These are phyloP conservation scores for Meyerozyma smithsonii DNA, from an alignment of 1,139 yeast genomes.

Conservation along the genomic window DNA sequence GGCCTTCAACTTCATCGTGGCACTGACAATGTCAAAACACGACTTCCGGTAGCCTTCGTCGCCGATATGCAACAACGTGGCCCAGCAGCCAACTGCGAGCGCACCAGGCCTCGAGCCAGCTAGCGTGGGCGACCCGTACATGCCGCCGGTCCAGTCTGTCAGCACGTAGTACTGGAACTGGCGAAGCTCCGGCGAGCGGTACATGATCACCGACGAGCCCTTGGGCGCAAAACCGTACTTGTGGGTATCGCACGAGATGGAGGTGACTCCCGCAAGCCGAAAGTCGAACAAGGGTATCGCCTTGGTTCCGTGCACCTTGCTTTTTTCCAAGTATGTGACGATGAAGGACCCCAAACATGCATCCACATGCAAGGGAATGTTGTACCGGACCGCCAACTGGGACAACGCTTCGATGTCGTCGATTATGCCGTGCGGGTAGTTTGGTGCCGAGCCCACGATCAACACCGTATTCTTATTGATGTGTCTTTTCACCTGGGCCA, in stretches of 20 bases:
- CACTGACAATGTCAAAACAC: conserved; percentile 61
- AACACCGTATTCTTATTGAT: conserved; percentile 78
- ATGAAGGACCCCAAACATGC: conserved; percentile 93
- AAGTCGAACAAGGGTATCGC: conserved; percentile 72
- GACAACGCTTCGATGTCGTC: conserved; percentile 81
- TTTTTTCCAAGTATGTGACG: conserved; percentile 69
- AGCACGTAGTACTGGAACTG: conserved; percentile 79
- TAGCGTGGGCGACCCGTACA: conserved; percentile 92
- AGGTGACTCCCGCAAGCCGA: conserved; percentile 89
- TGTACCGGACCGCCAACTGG: conserved; percentile 54
- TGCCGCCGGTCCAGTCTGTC: conserved; percentile 89
- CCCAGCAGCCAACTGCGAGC: conserved; percentile 96
- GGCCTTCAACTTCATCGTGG: conserved; percentile 54
- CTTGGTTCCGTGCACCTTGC: conserved; percentile 46
- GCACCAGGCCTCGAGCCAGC: conserved; percentile 99
- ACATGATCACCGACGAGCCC: conserved; percentile 92
- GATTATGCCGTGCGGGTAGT: conserved; percentile 92
- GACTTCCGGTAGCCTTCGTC: conserved; percentile 68
- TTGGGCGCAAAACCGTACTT: conserved; percentile 98
- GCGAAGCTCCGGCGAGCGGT: conserved; percentile 61
- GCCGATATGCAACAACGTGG: conserved; percentile 78
- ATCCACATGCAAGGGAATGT: conserved; percentile 87
- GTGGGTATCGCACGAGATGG: conserved; percentile 96
- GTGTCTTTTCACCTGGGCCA: conserved; percentile 54
- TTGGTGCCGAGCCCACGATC: conserved; percentile 91